Evolutionary conservation across 148 eudicot genomes (phyloP).

Genomic region (Polygonum maritimum): DNA sequence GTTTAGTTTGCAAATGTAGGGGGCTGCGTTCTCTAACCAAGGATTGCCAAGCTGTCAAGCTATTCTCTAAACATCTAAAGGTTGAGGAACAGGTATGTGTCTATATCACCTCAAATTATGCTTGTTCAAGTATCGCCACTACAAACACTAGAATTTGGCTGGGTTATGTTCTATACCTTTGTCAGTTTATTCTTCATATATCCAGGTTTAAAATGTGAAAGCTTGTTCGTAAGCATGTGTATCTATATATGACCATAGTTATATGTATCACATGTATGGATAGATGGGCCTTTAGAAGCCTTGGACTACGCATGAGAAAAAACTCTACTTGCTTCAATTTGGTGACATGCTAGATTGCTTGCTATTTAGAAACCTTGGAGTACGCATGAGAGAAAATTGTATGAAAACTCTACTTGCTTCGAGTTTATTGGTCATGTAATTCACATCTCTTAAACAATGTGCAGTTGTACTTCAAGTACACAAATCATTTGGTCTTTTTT

Average conservation of each 20-base stretch:
- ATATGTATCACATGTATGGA: not conserved
- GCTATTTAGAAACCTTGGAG: not conserved
- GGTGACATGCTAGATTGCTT: not conserved
- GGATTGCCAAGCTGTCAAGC: slow-evolving; percentile 83
- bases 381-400: not conserved
- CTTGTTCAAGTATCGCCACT: not conserved
- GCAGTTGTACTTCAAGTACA: no score
- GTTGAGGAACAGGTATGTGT: slow-evolving; percentile 77
- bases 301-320: not conserved
- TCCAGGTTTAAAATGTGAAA: not conserved
- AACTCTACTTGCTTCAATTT: not conserved
- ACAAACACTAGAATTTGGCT: not conserved
- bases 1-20: slow-evolving; percentile 25
- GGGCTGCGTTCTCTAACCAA: slow-evolving; percentile 62
- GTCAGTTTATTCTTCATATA: not conserved
- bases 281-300: not conserved
- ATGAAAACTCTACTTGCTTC: not conserved
- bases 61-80: slow-evolving; percentile 95
- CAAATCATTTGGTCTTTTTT: no score
- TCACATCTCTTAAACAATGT: no score
- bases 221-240: not conserved
- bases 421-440: not conserved
- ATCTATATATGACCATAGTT: not conserved
- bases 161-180: not conserved
- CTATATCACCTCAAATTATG: slow-evolving; percentile 10